Conservation (phyloP, 768 basidiomycete species). For the Serendipita sp. region DNA sequence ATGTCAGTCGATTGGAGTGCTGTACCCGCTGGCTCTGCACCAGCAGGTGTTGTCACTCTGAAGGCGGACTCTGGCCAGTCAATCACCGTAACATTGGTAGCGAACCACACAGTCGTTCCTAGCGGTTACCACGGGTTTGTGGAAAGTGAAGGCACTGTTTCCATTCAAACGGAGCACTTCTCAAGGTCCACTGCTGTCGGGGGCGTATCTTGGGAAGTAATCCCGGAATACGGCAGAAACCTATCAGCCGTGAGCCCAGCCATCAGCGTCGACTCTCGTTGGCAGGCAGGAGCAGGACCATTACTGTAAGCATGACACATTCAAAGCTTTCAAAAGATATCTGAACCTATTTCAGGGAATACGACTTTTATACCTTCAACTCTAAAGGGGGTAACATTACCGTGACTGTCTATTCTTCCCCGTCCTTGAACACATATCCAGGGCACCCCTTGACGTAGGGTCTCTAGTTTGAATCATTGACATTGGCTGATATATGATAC, state of each 20-base stretch:
- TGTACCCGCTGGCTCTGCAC: slow-evolving; percentile 10
- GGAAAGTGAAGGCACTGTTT: slow-evolving; percentile 45
- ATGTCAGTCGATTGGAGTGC: slow-evolving; percentile 44
- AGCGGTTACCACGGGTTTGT: slow-evolving; percentile 43
- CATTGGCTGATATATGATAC: slow-evolving; percentile 17
- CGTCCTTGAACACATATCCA: slow-evolving; percentile 38
- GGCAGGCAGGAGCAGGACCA: slow-evolving; percentile 48
- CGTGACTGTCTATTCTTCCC: slow-evolving; percentile 33
- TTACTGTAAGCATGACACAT: slow-evolving; percentile 28
- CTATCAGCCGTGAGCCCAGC: slow-evolving; percentile 44
- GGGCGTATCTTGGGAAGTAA: slow-evolving; percentile 40
- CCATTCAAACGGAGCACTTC: slow-evolving; percentile 51
- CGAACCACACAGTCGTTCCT: slow-evolving; percentile 24
- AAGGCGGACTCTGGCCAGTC: slow-evolving; percentile 23
- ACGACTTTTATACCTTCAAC: slow-evolving; percentile 50
- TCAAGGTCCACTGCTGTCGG: slow-evolving; percentile 32
- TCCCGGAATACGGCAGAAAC: slow-evolving; percentile 46
- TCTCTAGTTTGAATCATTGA: neutral
- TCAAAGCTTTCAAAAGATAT: neutral
- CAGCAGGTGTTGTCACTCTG: slow-evolving; percentile 7
- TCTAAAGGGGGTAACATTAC: slow-evolving; percentile 29
- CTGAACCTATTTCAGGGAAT: slow-evolving; percentile 28
- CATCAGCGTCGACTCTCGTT: slow-evolving; percentile 32
- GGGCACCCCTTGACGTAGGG: slow-evolving; percentile 18
- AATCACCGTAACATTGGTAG: slow-evolving; percentile 18